A percentile compares a stretch with the other conserved stretches of the same genome.
Conservation (phyloP, 805 yeast genomes). For the Kuraishia capsulata region DNA sequence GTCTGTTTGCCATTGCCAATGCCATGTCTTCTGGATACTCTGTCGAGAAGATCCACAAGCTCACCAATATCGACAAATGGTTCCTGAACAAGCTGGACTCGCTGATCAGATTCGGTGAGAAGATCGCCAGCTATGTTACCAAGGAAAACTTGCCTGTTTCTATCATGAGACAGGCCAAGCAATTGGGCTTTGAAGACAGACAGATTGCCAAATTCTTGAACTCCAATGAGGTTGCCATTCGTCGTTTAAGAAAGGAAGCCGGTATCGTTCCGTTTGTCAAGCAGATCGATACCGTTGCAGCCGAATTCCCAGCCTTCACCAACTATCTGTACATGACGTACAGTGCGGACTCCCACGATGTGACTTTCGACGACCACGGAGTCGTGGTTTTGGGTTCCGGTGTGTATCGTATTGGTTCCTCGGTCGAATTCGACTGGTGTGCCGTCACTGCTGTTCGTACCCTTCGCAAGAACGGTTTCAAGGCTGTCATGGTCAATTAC, state of each 20-base stretch:
- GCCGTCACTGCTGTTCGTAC: constrained; percentile 96
- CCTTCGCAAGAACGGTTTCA: constrained; percentile 72
- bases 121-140: constrained; percentile 46
- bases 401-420: constrained; percentile 97
- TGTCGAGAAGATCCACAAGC: constrained; percentile 84
- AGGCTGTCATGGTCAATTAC: constrained; percentile 95
- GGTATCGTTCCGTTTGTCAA: constrained; percentile 89
- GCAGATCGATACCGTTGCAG: constrained; percentile 97
- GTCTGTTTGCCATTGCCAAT: constrained; percentile 93
- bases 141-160: constrained; percentile 54
- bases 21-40: constrained; percentile 84
- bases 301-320: constrained; percentile 96
- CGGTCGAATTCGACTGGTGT: constrained; percentile 99
- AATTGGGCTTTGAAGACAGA: constrained; percentile 93
- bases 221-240: constrained; percentile 87
- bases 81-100: constrained; percentile 80
- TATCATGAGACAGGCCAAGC: constrained; percentile 79
- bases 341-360: constrained; percentile 83
- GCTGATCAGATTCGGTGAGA: constrained; percentile 62
- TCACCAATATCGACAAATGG: constrained; percentile 95
- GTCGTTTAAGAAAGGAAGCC: constrained; percentile 79
- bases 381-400: constrained; percentile 96
- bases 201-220: constrained; percentile 85
- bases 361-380: constrained; percentile 85
- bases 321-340: constrained; percentile 93